These are phyloP conservation scores for Citrus hindsii DNA, from an alignment of 345 rosid genomes.

Conservation along the genomic window DNA sequence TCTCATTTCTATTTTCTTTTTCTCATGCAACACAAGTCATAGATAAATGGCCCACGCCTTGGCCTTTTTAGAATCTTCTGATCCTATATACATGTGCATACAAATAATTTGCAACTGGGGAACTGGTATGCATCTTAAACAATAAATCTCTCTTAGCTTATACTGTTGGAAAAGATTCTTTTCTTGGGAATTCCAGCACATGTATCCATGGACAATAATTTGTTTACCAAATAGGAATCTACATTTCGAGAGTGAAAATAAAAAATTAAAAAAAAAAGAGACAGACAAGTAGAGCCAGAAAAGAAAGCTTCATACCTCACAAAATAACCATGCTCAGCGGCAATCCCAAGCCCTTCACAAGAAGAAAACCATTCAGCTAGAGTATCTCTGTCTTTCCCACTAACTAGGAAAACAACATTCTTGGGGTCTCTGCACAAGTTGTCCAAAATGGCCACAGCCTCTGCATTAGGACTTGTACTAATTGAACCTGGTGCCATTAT, in stretches of 20 bases:
- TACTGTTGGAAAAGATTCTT: background rate
- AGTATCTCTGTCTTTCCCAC: constrained; percentile 72
- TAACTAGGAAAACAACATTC: constrained; percentile 82
- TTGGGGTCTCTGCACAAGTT: constrained; percentile 66
- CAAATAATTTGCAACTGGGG: background rate
- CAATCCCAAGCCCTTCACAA: constrained; percentile 72
- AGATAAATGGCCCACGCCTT: background rate
- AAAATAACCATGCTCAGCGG: constrained; percentile 89
- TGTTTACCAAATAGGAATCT: background rate
- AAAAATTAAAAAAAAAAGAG: background rate
- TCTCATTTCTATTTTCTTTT: background rate
- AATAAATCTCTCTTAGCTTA: background rate
- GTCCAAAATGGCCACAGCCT: constrained; percentile 61
- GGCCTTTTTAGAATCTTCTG: background rate
- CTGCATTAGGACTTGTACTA: constrained; percentile 43
- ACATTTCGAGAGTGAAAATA: background rate
- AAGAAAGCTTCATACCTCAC: constrained; percentile 48
- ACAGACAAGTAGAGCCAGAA: background rate
- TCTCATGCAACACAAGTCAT: background rate
- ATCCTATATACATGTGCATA: background rate
- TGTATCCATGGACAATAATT: background rate
- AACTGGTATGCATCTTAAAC: background rate
- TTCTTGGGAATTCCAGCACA: background rate
- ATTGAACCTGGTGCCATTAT: constrained; percentile 61
- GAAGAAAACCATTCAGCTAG: constrained; percentile 73